Percentiles rank a stretch among this genome's conserved stretches.
Evolutionary conservation across 805 yeast genomes (phyloP).

Genomic region (Yamadazyma sp.): DNA sequence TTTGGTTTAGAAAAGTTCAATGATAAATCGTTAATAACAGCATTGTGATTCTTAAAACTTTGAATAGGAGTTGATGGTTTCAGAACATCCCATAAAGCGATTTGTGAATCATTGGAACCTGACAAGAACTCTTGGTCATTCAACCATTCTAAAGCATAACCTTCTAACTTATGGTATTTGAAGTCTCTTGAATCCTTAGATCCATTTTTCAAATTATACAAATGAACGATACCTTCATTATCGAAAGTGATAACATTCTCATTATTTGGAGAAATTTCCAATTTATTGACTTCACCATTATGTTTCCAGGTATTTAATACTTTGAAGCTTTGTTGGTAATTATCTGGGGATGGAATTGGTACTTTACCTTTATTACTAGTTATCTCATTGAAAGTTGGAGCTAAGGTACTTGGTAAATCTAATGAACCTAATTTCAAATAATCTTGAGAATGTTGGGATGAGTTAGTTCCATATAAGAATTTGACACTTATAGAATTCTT

Average conservation of each 20-base stretch:
- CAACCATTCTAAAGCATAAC: constrained; percentile 72
- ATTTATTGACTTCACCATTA: constrained; percentile 63
- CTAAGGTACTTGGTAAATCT: constrained; percentile 49
- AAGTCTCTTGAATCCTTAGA: constrained; percentile 26
- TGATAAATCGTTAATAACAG: constrained; percentile 65
- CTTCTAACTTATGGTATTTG: constrained; percentile 61
- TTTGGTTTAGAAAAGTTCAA: constrained; percentile 39
- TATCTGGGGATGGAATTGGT: constrained; percentile 20
- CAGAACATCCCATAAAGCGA: constrained; percentile 67
- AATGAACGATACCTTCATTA: constrained; percentile 47
- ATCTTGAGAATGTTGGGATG: constrained; percentile 39
- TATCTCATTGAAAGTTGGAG: constrained; percentile 28
- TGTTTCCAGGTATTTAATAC: constrained; percentile 53
- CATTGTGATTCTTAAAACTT: constrained; percentile 48
- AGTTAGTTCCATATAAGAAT: constrained; percentile 49
- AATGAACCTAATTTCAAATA: constrained; percentile 44
- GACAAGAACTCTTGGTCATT: constrained; percentile 47
- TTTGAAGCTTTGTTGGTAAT: constrained; percentile 32
- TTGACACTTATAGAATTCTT: constrained; percentile 30
- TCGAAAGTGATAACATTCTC: constrained; percentile 54
- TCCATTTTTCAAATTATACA: constrained; percentile 32
- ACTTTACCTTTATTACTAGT: constrained; percentile 22
- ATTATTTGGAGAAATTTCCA: constrained; percentile 51
- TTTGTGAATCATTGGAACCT: constrained; percentile 63
- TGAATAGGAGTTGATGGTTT: constrained; percentile 45